Evolutionary conservation across 306 rosid genomes (phyloP).

Genomic region (Alnus rubra): DNA sequence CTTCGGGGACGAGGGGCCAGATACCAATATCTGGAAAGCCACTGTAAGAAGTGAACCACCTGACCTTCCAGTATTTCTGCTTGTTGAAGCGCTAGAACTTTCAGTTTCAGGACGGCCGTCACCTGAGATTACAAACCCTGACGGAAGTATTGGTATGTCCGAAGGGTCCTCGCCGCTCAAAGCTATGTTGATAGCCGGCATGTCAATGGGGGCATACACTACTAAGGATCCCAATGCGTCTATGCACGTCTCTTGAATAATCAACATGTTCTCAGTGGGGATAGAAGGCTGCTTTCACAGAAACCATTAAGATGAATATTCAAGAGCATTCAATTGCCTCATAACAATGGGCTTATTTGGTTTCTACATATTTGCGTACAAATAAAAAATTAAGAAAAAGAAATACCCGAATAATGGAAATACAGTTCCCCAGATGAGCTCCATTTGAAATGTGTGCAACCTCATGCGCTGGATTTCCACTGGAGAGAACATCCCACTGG

Average conservation of each 20-base stretch:
- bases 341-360: background rate
- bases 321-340: background rate
- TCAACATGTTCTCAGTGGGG: conserved; percentile 36
- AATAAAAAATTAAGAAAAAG: background rate
- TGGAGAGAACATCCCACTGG: conserved; percentile 71
- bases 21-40: conserved; percentile 47
- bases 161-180: conserved; percentile 45
- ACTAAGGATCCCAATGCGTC: conserved; percentile 47
- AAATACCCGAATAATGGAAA: conserved; percentile 58
- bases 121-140: conserved; percentile 54
- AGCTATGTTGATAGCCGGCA: conserved; percentile 23
- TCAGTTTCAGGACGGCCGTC: conserved; percentile 33
- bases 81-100: background rate
- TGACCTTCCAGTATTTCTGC: background rate
- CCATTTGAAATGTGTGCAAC: conserved; percentile 55
- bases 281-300: conserved; percentile 50
- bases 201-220: conserved; percentile 54
- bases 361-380: background rate
- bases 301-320: background rate
- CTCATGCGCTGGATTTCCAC: conserved; percentile 35
- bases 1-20: background rate
- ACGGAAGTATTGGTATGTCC: conserved; percentile 52
- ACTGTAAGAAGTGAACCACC: conserved; percentile 59
- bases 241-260: conserved; percentile 61
- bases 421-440: conserved; percentile 44